A percentile compares a stretch with the other conserved stretches of the same genome.
Evolutionary conservation across 148 eudicot genomes (phyloP).

Genomic region (Chenopodium berlandieri): DNA sequence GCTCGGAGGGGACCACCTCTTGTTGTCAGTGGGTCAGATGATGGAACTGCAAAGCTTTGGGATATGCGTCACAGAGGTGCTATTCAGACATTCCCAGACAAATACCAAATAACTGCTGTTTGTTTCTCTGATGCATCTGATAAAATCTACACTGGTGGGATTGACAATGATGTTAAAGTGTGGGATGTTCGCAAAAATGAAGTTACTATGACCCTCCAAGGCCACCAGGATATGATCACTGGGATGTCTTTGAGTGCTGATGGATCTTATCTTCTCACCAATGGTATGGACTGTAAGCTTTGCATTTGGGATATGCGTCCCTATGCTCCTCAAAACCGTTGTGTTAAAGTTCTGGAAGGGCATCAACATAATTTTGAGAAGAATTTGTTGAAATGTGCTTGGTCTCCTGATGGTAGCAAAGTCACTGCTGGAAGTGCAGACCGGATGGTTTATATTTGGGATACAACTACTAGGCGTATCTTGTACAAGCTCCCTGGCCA

Average conservation of each 20-base stretch:
- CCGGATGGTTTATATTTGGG: slow-evolving; percentile 95
- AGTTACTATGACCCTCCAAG: slow-evolving; percentile 86
- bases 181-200: slow-evolving; percentile 95
- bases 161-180: slow-evolving; percentile 82
- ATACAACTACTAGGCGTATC: slow-evolving; percentile 84
- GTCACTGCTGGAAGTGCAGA: slow-evolving; percentile 96
- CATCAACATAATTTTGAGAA: slow-evolving; percentile 95
- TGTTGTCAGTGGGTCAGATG: slow-evolving; percentile 92
- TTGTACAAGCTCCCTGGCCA: slow-evolving; percentile 95
- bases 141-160: slow-evolving; percentile 85
- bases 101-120: slow-evolving; percentile 91
- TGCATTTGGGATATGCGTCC: slow-evolving; percentile 99
- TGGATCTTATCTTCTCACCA: slow-evolving; percentile 90
- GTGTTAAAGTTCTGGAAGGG: slow-evolving; percentile 89
- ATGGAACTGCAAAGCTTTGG: slow-evolving; percentile 98
- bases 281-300: slow-evolving; percentile 87
- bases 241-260: slow-evolving; percentile 94
- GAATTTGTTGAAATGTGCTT: slow-evolving; percentile 84
- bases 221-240: slow-evolving; percentile 90
- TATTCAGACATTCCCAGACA: slow-evolving; percentile 92
- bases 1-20: slow-evolving; percentile 96
- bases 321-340: slow-evolving; percentile 92
- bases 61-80: slow-evolving; percentile 97
- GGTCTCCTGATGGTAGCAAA: slow-evolving; percentile 98
- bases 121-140: slow-evolving; percentile 94